Evolutionary conservation across 805 yeast species (phyloP), one percentile per base, ranked within the genome.

Genomic region (Starmera pachycereana): DNA sequence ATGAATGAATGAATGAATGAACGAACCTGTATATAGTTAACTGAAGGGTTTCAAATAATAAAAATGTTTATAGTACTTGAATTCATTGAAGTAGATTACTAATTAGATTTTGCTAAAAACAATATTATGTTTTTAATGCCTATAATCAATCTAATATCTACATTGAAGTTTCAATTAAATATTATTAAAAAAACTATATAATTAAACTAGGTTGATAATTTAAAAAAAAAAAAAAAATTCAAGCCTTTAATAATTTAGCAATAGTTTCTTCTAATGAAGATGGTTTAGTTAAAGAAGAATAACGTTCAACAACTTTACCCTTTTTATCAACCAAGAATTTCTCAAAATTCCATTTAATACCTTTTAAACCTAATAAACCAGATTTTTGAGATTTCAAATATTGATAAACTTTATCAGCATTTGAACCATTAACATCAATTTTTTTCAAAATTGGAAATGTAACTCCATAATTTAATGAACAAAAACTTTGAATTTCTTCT

Each of bases 361-460:
- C 81, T 46, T 66, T 74, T 63, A 84, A 73, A n/a, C 94, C 87
- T 13, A 83, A 63, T 16, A 66, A 44, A 22, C 77, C 76, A 14
- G 67, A 51, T 71, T 77, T 72, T 72, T 76, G 58, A 12, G 68
- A 67, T 68, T 92, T 90, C 59, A 90, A 72, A 67, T 60, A 89
- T 53, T 73, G 66, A 65, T 78, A 90, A 30, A 90, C 88, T 14
- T 90, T 86, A 56, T 84, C 89, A 14, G 86, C 78, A 35, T 77
- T 63, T 45, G 69, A 62, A 38, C 98, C 98, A 60, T 90, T 92
- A 50, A 92, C 97, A 33, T 89, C 88, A 44, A 88, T 61, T 70
- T 89, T 90, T 58, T 74, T 71, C 74, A 90, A 65, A 29, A 90
- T 72, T 28, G 96, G 96, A 80, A 92, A 90, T 13, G 82, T 68